These are phyloP conservation scores for Candida anglica DNA, from an alignment of 805 yeast genomes.

Conservation along the genomic window DNA sequence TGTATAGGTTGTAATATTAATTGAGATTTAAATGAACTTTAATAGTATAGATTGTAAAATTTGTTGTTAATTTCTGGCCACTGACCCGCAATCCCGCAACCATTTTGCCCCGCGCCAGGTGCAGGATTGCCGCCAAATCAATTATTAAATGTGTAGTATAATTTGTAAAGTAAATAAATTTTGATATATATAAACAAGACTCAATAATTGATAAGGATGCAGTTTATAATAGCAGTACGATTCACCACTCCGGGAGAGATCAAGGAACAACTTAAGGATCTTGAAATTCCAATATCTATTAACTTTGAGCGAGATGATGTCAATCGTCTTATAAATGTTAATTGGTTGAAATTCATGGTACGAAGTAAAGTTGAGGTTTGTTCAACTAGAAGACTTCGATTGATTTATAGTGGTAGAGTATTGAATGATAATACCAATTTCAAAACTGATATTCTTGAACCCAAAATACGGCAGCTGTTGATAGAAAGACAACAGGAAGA, in stretches of 20 bases:
- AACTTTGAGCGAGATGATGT: slow-evolving; percentile 26
- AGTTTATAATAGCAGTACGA: slow-evolving; percentile 17
- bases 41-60: too few relatives aligned
- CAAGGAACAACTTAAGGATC: slow-evolving; percentile 16
- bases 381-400: slow-evolving; percentile 49
- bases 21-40: too few relatives aligned
- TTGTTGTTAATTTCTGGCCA: too few relatives aligned
- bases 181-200: too few relatives aligned
- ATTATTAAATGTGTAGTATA: too few relatives aligned
- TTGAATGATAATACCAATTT: slow-evolving; percentile 55
- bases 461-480: slow-evolving; percentile 11
- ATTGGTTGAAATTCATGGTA: slow-evolving; percentile 28
- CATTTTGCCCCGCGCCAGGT: too few relatives aligned
- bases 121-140: too few relatives aligned
- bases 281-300: slow-evolving; percentile 24
- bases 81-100: too few relatives aligned
- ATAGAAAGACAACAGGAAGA: slow-evolving; percentile 5
- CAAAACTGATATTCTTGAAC: slow-evolving; percentile 43
- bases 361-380: slow-evolving; percentile 19
- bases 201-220: too few relatives aligned
- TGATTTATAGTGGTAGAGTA: slow-evolving; percentile 68
- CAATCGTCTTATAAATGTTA: slow-evolving; percentile 23
- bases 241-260: slow-evolving; percentile 25
- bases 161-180: too few relatives aligned
- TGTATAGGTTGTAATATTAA: too few relatives aligned